Conservation (phyloP, 108 stramenopile species). For the Bacterosira constricta region DNA sequence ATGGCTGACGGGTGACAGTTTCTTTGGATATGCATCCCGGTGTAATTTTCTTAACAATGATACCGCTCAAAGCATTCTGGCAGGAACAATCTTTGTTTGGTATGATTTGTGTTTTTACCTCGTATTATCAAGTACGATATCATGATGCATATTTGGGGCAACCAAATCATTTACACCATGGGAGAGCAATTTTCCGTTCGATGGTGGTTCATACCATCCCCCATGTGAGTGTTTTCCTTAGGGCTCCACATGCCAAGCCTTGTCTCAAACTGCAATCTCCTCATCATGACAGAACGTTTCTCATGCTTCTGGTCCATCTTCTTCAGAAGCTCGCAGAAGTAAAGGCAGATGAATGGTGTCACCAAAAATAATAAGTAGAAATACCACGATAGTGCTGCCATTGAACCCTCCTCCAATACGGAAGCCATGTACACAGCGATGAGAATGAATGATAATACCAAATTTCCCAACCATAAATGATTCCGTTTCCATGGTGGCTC, state of each 20-base stretch:
- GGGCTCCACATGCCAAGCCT: conserved; percentile 53
- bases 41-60: too few species aligned
- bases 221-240: conserved; percentile 28
- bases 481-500: conserved; percentile 75
- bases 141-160: neutral
- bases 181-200: neutral
- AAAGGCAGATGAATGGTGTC: conserved; percentile 65
- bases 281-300: conserved; percentile 76
- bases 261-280: conserved; percentile 88
- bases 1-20: too few species aligned
- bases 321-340: conserved; percentile 67
- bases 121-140: neutral
- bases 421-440: conserved; percentile 50
- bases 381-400: conserved; percentile 68
- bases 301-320: conserved; percentile 53
- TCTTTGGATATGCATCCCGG: too few species aligned
- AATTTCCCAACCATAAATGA: conserved; percentile 52
- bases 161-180: neutral
- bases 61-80: too few species aligned
- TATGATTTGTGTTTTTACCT: neutral
- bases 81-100: too few species aligned
- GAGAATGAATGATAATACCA: conserved; percentile 35
- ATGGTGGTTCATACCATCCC: neutral
- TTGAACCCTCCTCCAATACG: conserved; percentile 42
- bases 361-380: conserved; percentile 56